A percentile compares a stretch with the other conserved stretches of the same genome.
Conservation (phyloP, 1,284 basidiomycete genomes). For the Athelia sp. region DNA sequence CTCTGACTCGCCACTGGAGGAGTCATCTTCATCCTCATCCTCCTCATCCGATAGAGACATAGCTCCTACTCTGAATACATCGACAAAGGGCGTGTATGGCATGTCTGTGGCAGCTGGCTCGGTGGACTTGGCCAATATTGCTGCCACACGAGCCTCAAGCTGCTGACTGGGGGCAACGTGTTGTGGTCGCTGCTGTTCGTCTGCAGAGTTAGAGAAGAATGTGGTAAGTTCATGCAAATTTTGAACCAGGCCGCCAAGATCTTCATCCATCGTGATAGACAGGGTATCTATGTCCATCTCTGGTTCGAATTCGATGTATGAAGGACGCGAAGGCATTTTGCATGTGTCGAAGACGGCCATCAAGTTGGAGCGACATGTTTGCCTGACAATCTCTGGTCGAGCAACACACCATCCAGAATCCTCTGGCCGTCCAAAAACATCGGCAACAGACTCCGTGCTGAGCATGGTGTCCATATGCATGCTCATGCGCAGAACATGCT, state of each 20-base stretch:
- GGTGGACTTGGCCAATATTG: constrained; percentile 73
- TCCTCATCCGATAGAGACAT: constrained; percentile 35
- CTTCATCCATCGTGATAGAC: constrained; percentile 44
- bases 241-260: constrained; percentile 82
- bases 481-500: constrained; percentile 86
- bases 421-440: constrained; percentile 78
- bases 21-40: constrained; percentile 33
- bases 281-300: constrained; percentile 42
- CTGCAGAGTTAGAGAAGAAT: constrained; percentile 52
- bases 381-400: constrained; percentile 55
- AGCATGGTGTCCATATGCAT: constrained; percentile 53
- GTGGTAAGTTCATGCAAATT: constrained; percentile 83
- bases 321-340: constrained; percentile 66
- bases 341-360: constrained; percentile 84
- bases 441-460: constrained; percentile 48
- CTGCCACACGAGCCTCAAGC: constrained; percentile 71
- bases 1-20: constrained; percentile 56
- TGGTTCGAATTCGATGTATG: constrained; percentile 68
- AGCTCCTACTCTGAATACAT: constrained; percentile 62
- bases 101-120: constrained; percentile 43
- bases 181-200: constrained; percentile 16
- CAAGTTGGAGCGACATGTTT: constrained; percentile 70
- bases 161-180: constrained; percentile 45
- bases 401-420: constrained; percentile 85
- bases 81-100: constrained; percentile 74